Base-by-base conservation (phyloP, 192 early-diverging fungal species). In the Coemansia sp. region DNA sequence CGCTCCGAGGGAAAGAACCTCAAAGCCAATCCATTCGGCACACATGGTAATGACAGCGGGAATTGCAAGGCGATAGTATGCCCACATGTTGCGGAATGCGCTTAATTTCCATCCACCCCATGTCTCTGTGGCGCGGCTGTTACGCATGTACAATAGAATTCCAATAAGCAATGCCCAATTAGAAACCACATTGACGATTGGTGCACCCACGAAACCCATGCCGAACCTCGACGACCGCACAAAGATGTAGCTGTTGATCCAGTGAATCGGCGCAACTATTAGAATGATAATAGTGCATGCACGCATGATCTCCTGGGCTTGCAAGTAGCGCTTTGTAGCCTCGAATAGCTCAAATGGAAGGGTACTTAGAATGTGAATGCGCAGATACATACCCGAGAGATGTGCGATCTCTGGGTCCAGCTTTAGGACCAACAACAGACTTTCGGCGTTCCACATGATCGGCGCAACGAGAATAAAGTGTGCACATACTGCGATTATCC, bases 261-360 rank as follows among this genome's bases (percentile, higher is more conserved):
- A 68, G 66, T 93, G 92, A 41, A 93, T 57, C n/a, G 90, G 90
- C 3, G 89, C 72, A 2, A 86, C 89, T 45, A 92, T 68, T 24
- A 87, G 33, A 11, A 91, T 83, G 34, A 93, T 85, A 53, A 87
- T 82, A 43, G 92, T 91, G n/a, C 80, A 83, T 1, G 92, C 92
- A 15, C 89, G 81, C 94, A 97, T 94, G 64, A 70, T 70, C 5
- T 88, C 92, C 82, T 97, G 95, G 0, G 88, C 87, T 71, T 95
- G 90, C 39, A 95, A 75, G 68, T 84, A 95, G 55, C 91, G 86
- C 63, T 93, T 91, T 24, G 91, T 75, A 62, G 88, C 89, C 62
- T 95, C 93, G 84, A 87, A 89, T 18, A 91, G 78, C 58, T 94
- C 73, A 64, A 77, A 87, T 0, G 93, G 90, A 23, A 91, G 87